phyloP scores from a whole-genome alignment of 768 basidiomycete genomes.

The Lactarius hatsudake region DNA sequence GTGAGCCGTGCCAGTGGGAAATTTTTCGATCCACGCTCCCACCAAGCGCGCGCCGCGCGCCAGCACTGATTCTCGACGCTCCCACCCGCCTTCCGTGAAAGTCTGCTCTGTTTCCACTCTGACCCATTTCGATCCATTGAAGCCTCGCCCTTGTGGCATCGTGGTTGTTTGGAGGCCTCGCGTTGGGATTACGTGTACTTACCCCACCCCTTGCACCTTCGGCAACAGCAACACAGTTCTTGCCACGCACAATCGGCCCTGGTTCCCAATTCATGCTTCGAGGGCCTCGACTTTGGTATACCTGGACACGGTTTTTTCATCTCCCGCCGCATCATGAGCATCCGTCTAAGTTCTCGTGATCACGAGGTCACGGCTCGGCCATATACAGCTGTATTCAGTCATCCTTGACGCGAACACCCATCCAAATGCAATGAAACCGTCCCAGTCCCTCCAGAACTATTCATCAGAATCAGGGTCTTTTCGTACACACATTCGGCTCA shows the following conservation, averaged over 20 bases:
- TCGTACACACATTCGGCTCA: constrained; percentile 17
- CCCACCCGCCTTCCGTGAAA: constrained; percentile 2
- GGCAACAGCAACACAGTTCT: constrained; percentile 12
- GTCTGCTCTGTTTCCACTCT: constrained; percentile 10
- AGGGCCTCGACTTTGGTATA: constrained; percentile 27
- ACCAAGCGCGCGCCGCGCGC: neutral
- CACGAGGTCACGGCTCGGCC: constrained; percentile 10
- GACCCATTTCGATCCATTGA: constrained; percentile 4
- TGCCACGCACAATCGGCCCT: constrained; percentile 21
- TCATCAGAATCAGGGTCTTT: constrained; percentile 22
- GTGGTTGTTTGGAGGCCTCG: constrained; percentile 11
- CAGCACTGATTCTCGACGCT: neutral
- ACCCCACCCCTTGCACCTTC: constrained; percentile 18
- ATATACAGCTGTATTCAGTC: constrained; percentile 9
- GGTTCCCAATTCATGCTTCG: constrained; percentile 24
- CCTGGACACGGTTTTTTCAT: constrained; percentile 24
- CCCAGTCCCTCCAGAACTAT: constrained; percentile 1
- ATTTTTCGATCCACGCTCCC: neutral
- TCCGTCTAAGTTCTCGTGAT: constrained; percentile 14
- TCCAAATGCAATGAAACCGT: constrained; percentile 23
- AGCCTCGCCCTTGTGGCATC: constrained; percentile 9
- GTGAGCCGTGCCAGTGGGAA: neutral
- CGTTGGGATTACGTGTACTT: constrained; percentile 23
- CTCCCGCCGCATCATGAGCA: constrained; percentile 20
- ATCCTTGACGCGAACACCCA: constrained; percentile 10